Evolutionary conservation across 2,329 filamentous ascomycete species (phyloP), one percentile per base, ranked within the genome.

Genomic region (Neopestalotiopsis rosae): DNA sequence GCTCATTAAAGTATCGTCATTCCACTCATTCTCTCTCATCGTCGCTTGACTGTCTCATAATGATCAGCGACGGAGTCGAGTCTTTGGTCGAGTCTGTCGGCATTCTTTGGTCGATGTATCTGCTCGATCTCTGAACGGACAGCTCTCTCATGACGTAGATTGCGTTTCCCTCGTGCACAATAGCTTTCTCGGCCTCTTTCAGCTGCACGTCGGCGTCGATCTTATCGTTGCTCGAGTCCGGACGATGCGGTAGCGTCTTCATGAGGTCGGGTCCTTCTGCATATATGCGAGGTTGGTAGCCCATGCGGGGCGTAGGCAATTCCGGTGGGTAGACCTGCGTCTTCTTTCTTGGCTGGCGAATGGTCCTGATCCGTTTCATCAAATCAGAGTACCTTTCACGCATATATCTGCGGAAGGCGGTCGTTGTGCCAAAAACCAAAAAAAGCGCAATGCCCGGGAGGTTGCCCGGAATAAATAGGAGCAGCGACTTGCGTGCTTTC

Each of bases 341-440:
- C 24, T 28, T n/a, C 24, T 13, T 59, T 32, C 40, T 40, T 34
- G 34, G 59, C 30, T 42, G 14, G 32, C 34, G 34, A 9, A 74
- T 40, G 5, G 69, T 65, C 34, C 70, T 65, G 57, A 67, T 70
- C 57, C 57, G 30, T 4, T 17, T 30, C 20, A 59, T 59, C 13
- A 28, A 24, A 4, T 10, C 57, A 2, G 24, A 59, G 30, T 59
- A 59, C 6, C 24, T 24, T 59, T 59, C 57, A 24, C 30, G 57
- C 42, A 75, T 70, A 59, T 74, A 71, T 14, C 58, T 59, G 5
- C 72, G 69, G 49, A 73, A 75, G 5, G 72, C 68, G 4, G 70
- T 62, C 20, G 74, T 75, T 38, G 73, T 75, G 20, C 74, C 74
- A 32, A 75, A 75, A 7, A 75, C 70, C 17, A 74, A 14, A 52